phyloP scores from a whole-genome alignment of 2,329 filamentous ascomycete genomes.

The Claviceps sp. region DNA sequence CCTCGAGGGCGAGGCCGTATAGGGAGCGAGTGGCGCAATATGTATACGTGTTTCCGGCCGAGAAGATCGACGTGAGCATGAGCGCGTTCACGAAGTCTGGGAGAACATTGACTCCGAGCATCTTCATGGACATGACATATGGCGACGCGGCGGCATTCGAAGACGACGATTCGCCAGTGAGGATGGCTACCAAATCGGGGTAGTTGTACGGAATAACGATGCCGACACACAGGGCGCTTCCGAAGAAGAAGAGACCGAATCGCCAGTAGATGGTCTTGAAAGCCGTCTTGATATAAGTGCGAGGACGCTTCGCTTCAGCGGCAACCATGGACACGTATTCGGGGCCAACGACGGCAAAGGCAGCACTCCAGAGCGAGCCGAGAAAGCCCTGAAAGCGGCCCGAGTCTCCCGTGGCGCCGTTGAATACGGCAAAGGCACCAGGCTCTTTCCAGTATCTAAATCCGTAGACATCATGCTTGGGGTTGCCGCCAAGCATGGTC shows the following conservation, averaged over 20 bases:
- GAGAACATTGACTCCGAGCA: conserved; percentile 37
- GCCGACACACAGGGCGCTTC: conserved; percentile 52
- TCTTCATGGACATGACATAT: conserved; percentile 49
- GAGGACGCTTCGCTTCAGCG: conserved; percentile 53
- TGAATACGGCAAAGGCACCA: conserved; percentile 34
- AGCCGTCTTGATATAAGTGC: conserved; percentile 49
- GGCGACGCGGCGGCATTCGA: conserved; percentile 43
- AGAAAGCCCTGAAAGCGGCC: conserved; percentile 61
- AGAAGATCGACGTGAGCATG: conserved; percentile 29
- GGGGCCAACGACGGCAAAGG: conserved; percentile 51
- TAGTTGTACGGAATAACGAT: conserved; percentile 56
- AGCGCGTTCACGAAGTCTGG: conserved; percentile 45
- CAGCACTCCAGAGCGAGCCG: conserved; percentile 49
- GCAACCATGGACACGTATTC: conserved; percentile 59
- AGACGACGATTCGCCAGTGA: conserved; percentile 24
- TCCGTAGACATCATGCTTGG: conserved; percentile 51
- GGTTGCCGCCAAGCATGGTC: conserved; percentile 68
- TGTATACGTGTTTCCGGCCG: conserved; percentile 36
- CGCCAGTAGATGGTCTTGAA: conserved; percentile 64
- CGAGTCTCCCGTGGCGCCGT: conserved; percentile 40
- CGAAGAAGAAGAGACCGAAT: conserved; percentile 56
- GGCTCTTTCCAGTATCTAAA: conserved; percentile 51
- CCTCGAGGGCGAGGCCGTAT: conserved; percentile 36
- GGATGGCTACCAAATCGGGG: conserved; percentile 34
- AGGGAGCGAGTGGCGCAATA: conserved; percentile 37